Evolutionary conservation across 108 stramenopile genomes (phyloP).

Genomic region (Discostella stelligeroides): DNA sequence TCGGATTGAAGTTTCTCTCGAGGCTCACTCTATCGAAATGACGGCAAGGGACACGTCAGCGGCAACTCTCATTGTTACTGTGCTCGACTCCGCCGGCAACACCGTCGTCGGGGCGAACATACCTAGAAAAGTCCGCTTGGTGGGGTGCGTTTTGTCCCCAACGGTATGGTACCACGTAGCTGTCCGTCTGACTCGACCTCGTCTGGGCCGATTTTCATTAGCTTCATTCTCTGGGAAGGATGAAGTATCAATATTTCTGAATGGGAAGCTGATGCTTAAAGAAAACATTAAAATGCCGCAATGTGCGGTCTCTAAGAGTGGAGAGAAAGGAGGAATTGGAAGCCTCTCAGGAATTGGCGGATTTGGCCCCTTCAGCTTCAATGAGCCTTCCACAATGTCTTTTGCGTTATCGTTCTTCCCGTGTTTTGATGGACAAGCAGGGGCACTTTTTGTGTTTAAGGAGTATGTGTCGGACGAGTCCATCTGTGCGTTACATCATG

Average conservation of each 20-base stretch:
- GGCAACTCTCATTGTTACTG: slow-evolving; percentile 49
- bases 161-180: slow-evolving; percentile 84
- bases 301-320: slow-evolving; percentile 24
- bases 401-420: slow-evolving; percentile 51
- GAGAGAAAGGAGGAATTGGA: slow-evolving; percentile 17
- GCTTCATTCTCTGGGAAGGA: slow-evolving; percentile 58
- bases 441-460: slow-evolving; percentile 67
- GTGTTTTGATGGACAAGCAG: slow-evolving; percentile 75
- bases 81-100: slow-evolving; percentile 51
- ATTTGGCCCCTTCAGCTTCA: slow-evolving; percentile 22
- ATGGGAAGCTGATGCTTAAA: slow-evolving; percentile 77
- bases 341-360: slow-evolving; percentile 21
- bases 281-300: slow-evolving; percentile 63
- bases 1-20: slow-evolving; percentile 62
- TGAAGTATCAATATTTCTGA: slow-evolving; percentile 74
- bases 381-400: slow-evolving; percentile 1
- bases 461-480: slow-evolving; percentile 75
- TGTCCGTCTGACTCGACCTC: slow-evolving; percentile 68
- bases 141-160: slow-evolving; percentile 67
- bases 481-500: slow-evolving; percentile 60
- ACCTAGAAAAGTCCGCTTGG: slow-evolving; percentile 47
- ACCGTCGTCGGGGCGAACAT: slow-evolving; percentile 11
- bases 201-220: slow-evolving; percentile 68
- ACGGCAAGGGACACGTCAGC: slow-evolving; percentile 7
- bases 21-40: slow-evolving; percentile 32